Conservation (phyloP, 305 asterid genomes). For the Rubia balearica region DNA sequence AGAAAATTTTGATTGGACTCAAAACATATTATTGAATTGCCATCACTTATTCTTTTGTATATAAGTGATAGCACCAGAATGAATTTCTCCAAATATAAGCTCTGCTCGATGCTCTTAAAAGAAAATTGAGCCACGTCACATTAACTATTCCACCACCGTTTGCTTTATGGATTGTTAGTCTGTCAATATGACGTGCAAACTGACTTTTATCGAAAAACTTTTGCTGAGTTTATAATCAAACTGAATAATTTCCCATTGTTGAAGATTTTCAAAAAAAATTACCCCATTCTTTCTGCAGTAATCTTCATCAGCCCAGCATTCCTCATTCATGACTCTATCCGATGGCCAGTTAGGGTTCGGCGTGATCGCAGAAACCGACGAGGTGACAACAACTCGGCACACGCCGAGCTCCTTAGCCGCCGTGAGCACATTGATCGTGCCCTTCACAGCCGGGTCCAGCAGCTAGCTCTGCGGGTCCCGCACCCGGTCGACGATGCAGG, state of each 20-base stretch:
- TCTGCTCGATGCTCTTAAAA: too few relatives aligned
- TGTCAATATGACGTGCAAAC: too few relatives aligned
- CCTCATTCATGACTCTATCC: conserved; percentile 58
- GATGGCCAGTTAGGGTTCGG: conserved; percentile 77
- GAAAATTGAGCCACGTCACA: too few relatives aligned
- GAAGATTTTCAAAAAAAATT: conserved; percentile 1
- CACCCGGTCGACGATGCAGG: conserved; percentile 55
- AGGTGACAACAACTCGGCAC: conserved; percentile 80
- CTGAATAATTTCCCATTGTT: background rate
- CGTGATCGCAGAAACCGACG: conserved; percentile 55
- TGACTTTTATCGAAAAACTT: too few relatives aligned
- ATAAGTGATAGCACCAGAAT: too few relatives aligned
- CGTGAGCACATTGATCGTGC: conserved; percentile 78
- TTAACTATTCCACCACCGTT: too few relatives aligned
- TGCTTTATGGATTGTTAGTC: too few relatives aligned
- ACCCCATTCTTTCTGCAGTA: conserved; percentile 78
- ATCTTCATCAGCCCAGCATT: conserved; percentile 84
- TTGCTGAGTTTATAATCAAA: background rate
- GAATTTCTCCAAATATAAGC: too few relatives aligned
- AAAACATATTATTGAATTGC: too few relatives aligned
- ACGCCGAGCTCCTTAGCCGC: conserved; percentile 80
- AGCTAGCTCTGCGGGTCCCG: conserved; percentile 62
- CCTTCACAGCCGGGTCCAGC: conserved; percentile 79
- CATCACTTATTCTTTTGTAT: too few relatives aligned
- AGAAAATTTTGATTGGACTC: too few relatives aligned